A percentile compares a stretch with the other conserved stretches of the same genome.
phyloP scores from a whole-genome alignment of 192 early-diverging fungal genomes.

The Coemansia brasiliensis region DNA sequence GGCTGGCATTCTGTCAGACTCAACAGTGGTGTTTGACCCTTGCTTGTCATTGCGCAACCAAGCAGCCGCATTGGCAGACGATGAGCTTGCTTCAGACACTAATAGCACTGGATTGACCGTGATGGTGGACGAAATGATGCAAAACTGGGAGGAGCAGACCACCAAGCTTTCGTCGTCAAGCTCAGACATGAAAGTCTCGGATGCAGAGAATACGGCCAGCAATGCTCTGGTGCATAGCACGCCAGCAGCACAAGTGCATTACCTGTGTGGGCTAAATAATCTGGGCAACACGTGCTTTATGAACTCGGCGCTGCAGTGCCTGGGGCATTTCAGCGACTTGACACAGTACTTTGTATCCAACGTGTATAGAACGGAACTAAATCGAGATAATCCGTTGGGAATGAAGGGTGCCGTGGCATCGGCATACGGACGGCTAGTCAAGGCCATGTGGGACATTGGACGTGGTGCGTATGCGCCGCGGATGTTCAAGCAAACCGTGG shows the following conservation, averaged over 20 bases:
- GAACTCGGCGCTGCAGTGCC: conserved; percentile 90
- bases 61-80: background rate
- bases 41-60: background rate
- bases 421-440: conserved; percentile 65
- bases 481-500: conserved; percentile 70
- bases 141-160: background rate
- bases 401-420: conserved; percentile 72
- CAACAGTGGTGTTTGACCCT: conserved; percentile 17
- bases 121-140: background rate
- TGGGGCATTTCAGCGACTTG: conserved; percentile 72
- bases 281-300: conserved; percentile 93
- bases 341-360: conserved; percentile 63
- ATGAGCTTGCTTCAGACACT: background rate
- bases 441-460: conserved; percentile 63
- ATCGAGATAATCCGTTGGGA: conserved; percentile 70
- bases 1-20: conserved; percentile 22
- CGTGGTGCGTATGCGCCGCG: conserved; percentile 65
- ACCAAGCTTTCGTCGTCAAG: background rate
- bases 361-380: conserved; percentile 63
- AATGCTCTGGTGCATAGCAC: background rate
- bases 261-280: conserved; percentile 71
- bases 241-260: conserved; percentile 25
- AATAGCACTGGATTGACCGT: background rate
- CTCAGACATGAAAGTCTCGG: conserved; percentile 2
- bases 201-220: background rate